Conservation (phyloP, 768 basidiomycete species). For the Kwoniella botswanensis region DNA sequence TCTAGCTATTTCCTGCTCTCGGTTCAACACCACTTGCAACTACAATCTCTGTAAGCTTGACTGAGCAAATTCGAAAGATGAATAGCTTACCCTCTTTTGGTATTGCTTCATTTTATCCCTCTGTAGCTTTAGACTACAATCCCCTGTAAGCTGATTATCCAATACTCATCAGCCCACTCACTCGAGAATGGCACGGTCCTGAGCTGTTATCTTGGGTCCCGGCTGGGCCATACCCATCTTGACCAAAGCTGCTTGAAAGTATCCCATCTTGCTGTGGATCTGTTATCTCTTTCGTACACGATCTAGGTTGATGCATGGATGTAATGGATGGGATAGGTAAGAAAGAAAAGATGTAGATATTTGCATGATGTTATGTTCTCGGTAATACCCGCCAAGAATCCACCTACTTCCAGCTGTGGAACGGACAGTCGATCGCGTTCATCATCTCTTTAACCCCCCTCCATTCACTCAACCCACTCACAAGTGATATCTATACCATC, state of each 20-base stretch:
- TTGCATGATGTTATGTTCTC: not conserved
- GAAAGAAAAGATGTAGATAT: not conserved
- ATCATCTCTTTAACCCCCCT: not conserved
- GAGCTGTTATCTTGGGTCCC: conserved; percentile 82
- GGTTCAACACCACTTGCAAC: conserved; percentile 84
- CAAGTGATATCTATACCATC: not conserved
- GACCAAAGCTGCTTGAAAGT: conserved; percentile 38
- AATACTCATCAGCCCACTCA: conserved; percentile 61
- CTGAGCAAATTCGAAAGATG: not conserved
- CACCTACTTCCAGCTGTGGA: too few species aligned
- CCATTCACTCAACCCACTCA: not conserved
- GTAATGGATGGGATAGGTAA: not conserved
- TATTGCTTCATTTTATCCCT: conserved; percentile 95
- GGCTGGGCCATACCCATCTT: conserved; percentile 57
- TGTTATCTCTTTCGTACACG: not conserved
- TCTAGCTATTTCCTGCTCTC: conserved; percentile 88
- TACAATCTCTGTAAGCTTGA: conserved; percentile 53
- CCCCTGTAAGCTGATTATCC: conserved; percentile 37
- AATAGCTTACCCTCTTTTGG: conserved; percentile 76
- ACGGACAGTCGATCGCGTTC: not conserved
- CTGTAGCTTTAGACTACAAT: conserved; percentile 83
- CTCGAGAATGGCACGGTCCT: conserved; percentile 96
- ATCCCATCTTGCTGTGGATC: conserved; percentile 37
- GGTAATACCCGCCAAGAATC: conserved; percentile 13
- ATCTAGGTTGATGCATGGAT: conserved; percentile 6